Evolutionary conservation across 208 protist genomes (phyloP), one percentile per base, ranked within the genome.

Genomic region (Crithidia brevicula): DNA sequence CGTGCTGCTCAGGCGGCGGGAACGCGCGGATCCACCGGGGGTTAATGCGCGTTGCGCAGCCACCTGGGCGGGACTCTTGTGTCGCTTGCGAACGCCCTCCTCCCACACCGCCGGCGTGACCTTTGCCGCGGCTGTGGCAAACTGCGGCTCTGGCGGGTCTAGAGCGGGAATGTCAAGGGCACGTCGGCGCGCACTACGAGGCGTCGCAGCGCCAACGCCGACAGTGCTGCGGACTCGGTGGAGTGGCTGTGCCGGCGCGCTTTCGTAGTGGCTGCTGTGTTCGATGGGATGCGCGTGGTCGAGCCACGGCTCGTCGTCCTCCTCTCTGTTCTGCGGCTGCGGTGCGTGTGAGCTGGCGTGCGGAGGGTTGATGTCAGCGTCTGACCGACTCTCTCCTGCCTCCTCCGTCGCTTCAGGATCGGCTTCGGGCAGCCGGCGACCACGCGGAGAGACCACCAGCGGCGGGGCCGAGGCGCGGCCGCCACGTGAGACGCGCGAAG

Each of bases 231-330:
- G 3, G 50, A 7, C 13, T 1, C 53, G 40, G 53, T 4, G 11
- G 43, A 49, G 43, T 0, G 20, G 43, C n/a, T 25, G 49, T 6
- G 27, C 61, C 23, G 50, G 49, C 9, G 33, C 36, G 28, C 34
- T 62, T n/a, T 57, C 45, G 18, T 27, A 25, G 23, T 40, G 30
- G 31, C 38, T 58, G 45, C 57, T 64, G 34, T 47, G 47, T 36
- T 58, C 52, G 15, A 43, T 58, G n/a, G 67, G 50, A 38, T 43
- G 18, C 15, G 42, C 57, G 46, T 72, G 53, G 34, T 72, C 67
- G 23, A 64, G 25, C 57, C 67, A 65, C 33, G 57, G 57, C 57
- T 64, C 47, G 10, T 58, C 52, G 4, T 10, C 5, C 13, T 28
- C 2, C 13, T 61, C 53, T 10, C 15, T 4, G 2, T 20, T 7